A percentile compares a stretch with the other conserved stretches of the same genome.
Evolutionary conservation across 805 yeast species (phyloP).

Genomic region (Cyberlindnera xishuangbannaensis): DNA sequence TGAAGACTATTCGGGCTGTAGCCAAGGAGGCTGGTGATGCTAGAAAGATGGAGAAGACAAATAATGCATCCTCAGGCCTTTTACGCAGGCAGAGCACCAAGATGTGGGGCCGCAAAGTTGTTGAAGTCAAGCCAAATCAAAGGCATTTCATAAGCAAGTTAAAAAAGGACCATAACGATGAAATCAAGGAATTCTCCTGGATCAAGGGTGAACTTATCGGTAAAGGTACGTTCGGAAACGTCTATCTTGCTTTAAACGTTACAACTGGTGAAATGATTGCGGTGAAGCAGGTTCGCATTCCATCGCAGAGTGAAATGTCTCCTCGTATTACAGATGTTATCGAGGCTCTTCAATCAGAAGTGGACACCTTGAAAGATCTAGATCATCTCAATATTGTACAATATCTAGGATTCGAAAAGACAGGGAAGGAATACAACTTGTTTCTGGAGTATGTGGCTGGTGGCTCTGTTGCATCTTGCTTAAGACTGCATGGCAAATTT

Average conservation of each 20-base stretch:
- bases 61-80: constrained; percentile 27
- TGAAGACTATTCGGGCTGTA: constrained; percentile 89
- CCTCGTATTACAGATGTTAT: constrained; percentile 54
- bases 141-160: constrained; percentile 56
- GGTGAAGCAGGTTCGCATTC: constrained; percentile 85
- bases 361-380: constrained; percentile 86
- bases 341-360: constrained; percentile 84
- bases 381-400: constrained; percentile 95
- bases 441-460: constrained; percentile 97
- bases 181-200: constrained; percentile 89
- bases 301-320: constrained; percentile 33
- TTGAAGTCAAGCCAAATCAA: constrained; percentile 79
- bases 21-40: constrained; percentile 84
- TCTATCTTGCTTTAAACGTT: constrained; percentile 83
- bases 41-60: constrained; percentile 30
- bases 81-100: constrained; percentile 81
- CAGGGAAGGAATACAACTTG: constrained; percentile 67
- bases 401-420: constrained; percentile 86
- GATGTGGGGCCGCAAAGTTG: constrained; percentile 94
- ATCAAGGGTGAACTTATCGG: constrained; percentile 96
- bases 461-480: constrained; percentile 86
- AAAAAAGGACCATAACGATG: constrained; percentile 53
- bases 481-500: constrained; percentile 78
- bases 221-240: constrained; percentile 94
- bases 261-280: constrained; percentile 99